Percentiles rank a stretch among this genome's conserved stretches.
These are phyloP conservation scores for Elsinoe perseae DNA, from an alignment of 2,329 filamentous ascomycete genomes.

Conservation along the genomic window DNA sequence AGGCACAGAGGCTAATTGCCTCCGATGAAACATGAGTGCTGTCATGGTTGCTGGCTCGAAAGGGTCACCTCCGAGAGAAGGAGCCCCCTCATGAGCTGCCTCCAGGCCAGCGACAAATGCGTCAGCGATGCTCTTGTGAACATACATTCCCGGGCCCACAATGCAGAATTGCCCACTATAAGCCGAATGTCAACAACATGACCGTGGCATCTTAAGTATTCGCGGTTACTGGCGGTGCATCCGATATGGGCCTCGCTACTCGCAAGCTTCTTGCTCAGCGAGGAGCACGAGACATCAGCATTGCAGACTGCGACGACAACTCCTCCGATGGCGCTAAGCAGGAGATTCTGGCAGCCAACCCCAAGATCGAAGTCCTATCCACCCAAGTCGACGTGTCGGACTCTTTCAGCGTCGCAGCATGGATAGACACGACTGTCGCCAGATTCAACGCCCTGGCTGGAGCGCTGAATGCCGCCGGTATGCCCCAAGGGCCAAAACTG, in stretches of 20 bases:
- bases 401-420: too few relatives aligned
- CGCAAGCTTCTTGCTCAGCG: too few relatives aligned
- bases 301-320: too few relatives aligned
- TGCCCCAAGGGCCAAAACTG: neutral
- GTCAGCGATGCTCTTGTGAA: constrained; percentile 52
- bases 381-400: too few relatives aligned
- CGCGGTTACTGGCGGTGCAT: constrained; percentile 60
- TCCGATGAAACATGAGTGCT: constrained; percentile 64
- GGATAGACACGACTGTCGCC: too few relatives aligned
- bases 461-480: too few relatives aligned
- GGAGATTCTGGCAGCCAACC: too few relatives aligned
- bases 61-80: constrained; percentile 60
- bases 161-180: constrained; percentile 50
- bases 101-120: constrained; percentile 58
- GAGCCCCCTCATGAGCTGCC: constrained; percentile 42
- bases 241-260: constrained; percentile 44
- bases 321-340: too few relatives aligned
- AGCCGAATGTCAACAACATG: constrained; percentile 34
- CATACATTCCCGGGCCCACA: constrained; percentile 49
- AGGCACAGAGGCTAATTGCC: constrained; percentile 54
- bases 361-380: too few relatives aligned
- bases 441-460: too few relatives aligned
- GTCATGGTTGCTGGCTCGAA: constrained; percentile 64
- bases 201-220: constrained; percentile 71
- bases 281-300: too few relatives aligned